These are phyloP conservation scores for Polygonum maritimum DNA, from an alignment of 148 eudicot genomes.

Conservation along the genomic window DNA sequence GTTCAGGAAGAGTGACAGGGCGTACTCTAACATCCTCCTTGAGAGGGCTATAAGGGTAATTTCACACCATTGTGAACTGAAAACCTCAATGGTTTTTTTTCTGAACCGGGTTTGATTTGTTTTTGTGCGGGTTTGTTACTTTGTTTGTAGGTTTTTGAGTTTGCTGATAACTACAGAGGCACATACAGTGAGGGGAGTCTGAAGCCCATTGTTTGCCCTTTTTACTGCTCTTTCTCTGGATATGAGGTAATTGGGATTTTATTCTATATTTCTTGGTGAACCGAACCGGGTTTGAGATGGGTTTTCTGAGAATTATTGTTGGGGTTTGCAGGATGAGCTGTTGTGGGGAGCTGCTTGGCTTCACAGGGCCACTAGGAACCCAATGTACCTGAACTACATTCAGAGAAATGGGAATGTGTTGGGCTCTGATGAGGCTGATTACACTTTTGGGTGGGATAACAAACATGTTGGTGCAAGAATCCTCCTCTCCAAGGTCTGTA, in stretches of 20 bases:
- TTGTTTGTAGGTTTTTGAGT: conserved; percentile 54
- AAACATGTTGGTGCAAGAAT: conserved; percentile 83
- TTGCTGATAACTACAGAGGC: conserved; percentile 82
- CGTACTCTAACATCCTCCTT: conserved; percentile 57
- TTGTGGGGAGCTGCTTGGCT: conserved; percentile 92
- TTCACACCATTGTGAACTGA: background rate
- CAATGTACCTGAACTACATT: conserved; percentile 58
- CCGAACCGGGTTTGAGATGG: background rate
- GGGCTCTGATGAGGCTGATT: conserved; percentile 65
- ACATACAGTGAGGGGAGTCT: conserved; percentile 45
- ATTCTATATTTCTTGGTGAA: too few species aligned
- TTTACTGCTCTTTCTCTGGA: conserved; percentile 57
- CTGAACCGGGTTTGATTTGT: background rate
- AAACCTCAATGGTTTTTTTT: background rate
- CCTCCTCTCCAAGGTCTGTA: conserved; percentile 60
- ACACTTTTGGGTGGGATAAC: conserved; percentile 85
- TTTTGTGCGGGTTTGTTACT: background rate
- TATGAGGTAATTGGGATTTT: conserved; percentile 38
- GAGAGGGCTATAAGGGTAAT: conserved; percentile 73
- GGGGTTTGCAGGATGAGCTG: conserved; percentile 49
- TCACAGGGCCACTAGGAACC: conserved; percentile 64
- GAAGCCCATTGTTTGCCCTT: conserved; percentile 46
- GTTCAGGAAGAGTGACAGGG: conserved; percentile 54
- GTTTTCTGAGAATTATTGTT: background rate
- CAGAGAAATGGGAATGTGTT: conserved; percentile 61